Base-by-base conservation (phyloP, 257 asterid species). In the Solanum piurae region DNA sequence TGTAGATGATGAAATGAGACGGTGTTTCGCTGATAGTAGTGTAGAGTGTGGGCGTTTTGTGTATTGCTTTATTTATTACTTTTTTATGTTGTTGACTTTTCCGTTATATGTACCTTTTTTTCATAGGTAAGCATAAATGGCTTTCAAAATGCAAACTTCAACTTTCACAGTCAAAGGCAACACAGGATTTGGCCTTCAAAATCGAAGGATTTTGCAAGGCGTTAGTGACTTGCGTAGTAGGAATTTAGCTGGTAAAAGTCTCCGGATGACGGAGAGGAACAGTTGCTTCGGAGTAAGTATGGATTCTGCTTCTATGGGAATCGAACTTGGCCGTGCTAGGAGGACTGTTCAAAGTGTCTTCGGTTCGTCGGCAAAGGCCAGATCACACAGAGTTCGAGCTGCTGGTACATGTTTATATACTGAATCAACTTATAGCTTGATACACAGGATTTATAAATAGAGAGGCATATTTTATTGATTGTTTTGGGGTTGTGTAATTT, bases 361-460 rank as follows among this genome's bases (percentile, higher is more conserved):
- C 31, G 90, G 94, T 36, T 90, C 93, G 33, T 86, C 94, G 25
- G 90, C 91, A 42, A 94, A 92, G 91, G 69, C 92, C 80, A 91
- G 97, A 90, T 87, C 93, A 86, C 83, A 91, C 91, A 90, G 86
- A 72, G 91, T 94, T 89, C 96, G 92, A 87, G 94, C 96, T 88
- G 92, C 91, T 83, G 97, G 97, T 94, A 40, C 69, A 93, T 89
- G 75, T 86, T 79, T 79, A 44, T 40, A 7, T 79, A 79, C 38
- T 44, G 25, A 25, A 14, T 77, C 64, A 79, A 25, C n/a, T 3
- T 42, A 7, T 79, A 42, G 8, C 37, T 79, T 74, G 31, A 36
- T 74, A 5, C 82, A 36, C 14, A 74, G 49, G 49, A 74, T 74
- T 36, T 36, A 74, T 73, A 20, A 21, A 36, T 36, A 36, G 5